Evolutionary conservation across 495 filamentous ascomycete species (phyloP), one percentile per base, ranked within the genome.

Genomic region (Hypoxylon cercidicola): DNA sequence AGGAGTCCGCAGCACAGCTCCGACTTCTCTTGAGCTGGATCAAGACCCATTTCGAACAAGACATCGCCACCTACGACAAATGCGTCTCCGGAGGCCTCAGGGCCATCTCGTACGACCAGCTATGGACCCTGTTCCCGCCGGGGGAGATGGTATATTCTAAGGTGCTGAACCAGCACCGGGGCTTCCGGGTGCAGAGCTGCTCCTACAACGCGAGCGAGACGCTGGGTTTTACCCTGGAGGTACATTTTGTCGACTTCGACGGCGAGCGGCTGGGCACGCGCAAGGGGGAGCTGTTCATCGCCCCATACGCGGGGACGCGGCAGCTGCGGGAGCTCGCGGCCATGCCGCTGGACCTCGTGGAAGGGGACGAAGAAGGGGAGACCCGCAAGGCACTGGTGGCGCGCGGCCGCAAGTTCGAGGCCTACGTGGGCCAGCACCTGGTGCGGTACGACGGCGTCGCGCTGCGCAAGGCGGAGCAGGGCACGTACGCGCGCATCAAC

Each of bases 101-200:
- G 21, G 69, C 64, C 34, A 78, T 79, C 47, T 15, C 69, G 4
- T 78, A 71, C 59, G 72, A 77, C 16, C 43, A 66, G 4, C 59
- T 77, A 11, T 79, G 77, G 77, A 74, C 72, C 2, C 64, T 78
- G 16, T 78, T 76, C 66, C 66, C 67, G 0, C 72, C 73, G 12
- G 37, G 59, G 3, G 60, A 55, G 19, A 66, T 78, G 37, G 58
- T 72, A 5, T 51, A 72, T 56, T 50, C 49, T 55, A 71, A 71
- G 30, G n/a, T 71, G 2, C 48, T 70, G 12, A 41, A 60, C 3
- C 72, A 73, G 30, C 35, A 69, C 60, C 73, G 77, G 23, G 75
- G 72, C 2, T 74, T 71, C 50, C 71, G 67, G 13, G 40, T 77
- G 39, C 5, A 45, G 2, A 50, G 53, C 21, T 49, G 28, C 23